These are phyloP conservation scores for Alnus rubra DNA, from an alignment of 306 rosid species.

Conservation along the genomic window DNA sequence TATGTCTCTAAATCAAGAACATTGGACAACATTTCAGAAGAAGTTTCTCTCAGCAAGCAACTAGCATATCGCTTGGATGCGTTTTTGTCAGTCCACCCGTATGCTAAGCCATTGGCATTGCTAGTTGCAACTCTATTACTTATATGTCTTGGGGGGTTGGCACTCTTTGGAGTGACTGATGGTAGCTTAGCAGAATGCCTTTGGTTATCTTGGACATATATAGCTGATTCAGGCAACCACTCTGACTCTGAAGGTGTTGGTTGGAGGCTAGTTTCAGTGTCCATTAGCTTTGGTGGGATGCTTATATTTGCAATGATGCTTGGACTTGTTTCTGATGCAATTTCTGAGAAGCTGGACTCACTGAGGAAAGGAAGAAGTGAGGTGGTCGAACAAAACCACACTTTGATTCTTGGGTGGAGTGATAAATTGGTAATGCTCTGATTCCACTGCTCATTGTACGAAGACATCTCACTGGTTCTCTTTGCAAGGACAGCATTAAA, in stretches of 20 bases:
- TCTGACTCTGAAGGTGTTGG: constrained; percentile 68
- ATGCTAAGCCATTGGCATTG: constrained; percentile 82
- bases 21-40: constrained; percentile 56
- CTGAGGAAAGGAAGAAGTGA: constrained; percentile 91
- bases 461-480: not conserved
- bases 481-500: not conserved
- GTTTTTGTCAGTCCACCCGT: constrained; percentile 80
- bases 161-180: constrained; percentile 79
- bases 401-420: constrained; percentile 95
- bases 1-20: constrained; percentile 63
- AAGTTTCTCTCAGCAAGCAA: constrained; percentile 68
- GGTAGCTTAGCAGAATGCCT: constrained; percentile 68
- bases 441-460: not conserved
- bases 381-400: constrained; percentile 86
- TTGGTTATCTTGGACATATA: constrained; percentile 89
- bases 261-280: constrained; percentile 82
- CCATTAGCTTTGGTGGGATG: constrained; percentile 94
- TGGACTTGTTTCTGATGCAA: constrained; percentile 91
- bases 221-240: constrained; percentile 91
- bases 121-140: constrained; percentile 77
- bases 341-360: constrained; percentile 87
- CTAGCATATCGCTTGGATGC: constrained; percentile 71
- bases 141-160: constrained; percentile 76
- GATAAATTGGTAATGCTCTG: constrained; percentile 67
- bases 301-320: constrained; percentile 97